phyloP scores from a whole-genome alignment of 352 stramenopile genomes.

The Pythium phragmiticola region DNA sequence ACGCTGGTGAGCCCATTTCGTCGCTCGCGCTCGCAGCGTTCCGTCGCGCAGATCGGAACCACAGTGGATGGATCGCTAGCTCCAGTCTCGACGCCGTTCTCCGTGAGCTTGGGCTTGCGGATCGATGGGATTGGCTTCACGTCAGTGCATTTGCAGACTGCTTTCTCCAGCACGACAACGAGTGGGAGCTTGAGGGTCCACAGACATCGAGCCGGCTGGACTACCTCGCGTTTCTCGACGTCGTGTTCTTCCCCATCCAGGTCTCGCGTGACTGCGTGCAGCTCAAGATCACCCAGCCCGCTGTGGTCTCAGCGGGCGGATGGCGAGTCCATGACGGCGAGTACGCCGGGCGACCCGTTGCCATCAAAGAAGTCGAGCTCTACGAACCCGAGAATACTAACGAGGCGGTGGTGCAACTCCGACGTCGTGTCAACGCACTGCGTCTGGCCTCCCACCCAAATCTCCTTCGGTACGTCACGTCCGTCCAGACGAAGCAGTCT shows the following conservation, averaged over 20 bases:
- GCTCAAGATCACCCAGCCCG: conserved; percentile 17
- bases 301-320: not conserved
- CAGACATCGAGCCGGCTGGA: conserved; percentile 24
- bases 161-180: conserved; percentile 10
- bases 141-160: conserved; percentile 14
- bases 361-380: conserved; percentile 20
- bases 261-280: not conserved
- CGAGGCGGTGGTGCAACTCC: conserved; percentile 17
- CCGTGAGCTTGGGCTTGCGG: conserved; percentile 4
- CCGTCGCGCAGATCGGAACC: not conserved
- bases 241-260: conserved; percentile 55
- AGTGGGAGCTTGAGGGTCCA: not conserved
- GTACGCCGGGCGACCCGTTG: not conserved
- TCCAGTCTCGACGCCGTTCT: conserved; percentile 10
- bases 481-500: conserved; percentile 32
- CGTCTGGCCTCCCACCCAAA: conserved; percentile 47
- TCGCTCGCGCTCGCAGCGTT: conserved; percentile 8
- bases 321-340: conserved; percentile 11
- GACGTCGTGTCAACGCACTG: conserved; percentile 38
- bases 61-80: conserved; percentile 12
- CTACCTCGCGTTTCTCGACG: conserved; percentile 50
- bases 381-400: not conserved
- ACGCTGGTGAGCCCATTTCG: conserved; percentile 1
- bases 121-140: conserved; percentile 8
- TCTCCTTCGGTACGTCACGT: conserved; percentile 37